A percentile compares a stretch with the other conserved stretches of the same genome.
Evolutionary conservation across 2,329 filamentous ascomycete species (phyloP).

Genomic region (Alternaria atra): DNA sequence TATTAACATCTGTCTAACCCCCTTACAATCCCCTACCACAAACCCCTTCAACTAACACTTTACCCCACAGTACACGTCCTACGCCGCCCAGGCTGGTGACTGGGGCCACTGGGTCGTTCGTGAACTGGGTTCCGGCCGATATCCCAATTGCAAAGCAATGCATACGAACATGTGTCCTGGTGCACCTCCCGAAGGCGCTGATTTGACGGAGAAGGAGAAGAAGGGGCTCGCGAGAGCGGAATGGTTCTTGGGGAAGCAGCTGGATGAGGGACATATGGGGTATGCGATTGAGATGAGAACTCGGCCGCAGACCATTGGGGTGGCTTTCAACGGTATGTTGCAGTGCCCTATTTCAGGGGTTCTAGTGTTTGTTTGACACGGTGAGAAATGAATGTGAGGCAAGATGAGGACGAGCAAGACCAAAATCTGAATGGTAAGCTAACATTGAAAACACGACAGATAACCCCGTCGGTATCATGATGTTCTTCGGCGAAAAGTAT

Average conservation of each 20-base stretch:
- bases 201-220: slow-evolving; percentile 46
- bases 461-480: slow-evolving; percentile 56
- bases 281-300: slow-evolving; percentile 56
- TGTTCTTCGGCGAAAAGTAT: slow-evolving; percentile 58
- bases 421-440: not conserved
- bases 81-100: slow-evolving; percentile 53
- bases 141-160: slow-evolving; percentile 50
- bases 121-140: slow-evolving; percentile 49
- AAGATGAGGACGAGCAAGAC: too few species aligned
- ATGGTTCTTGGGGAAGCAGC: slow-evolving; percentile 41
- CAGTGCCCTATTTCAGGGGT: not conserved
- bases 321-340: slow-evolving; percentile 48
- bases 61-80: slow-evolving; percentile 42
- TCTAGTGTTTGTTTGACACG: not conserved
- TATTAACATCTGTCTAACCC: too few species aligned
- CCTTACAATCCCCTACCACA: not conserved
- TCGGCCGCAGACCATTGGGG: slow-evolving; percentile 55
- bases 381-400: too few species aligned
- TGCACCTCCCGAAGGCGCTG: slow-evolving; percentile 42
- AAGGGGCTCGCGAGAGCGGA: slow-evolving; percentile 43
- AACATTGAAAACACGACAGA: slow-evolving; percentile 19
- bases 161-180: slow-evolving; percentile 56
- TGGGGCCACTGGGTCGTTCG: slow-evolving; percentile 55
- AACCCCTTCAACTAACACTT: not conserved
- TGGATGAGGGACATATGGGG: slow-evolving; percentile 52